Conservation (phyloP, 2,329 filamentous ascomycete species). For the Cladosporium halotolerans region DNA sequence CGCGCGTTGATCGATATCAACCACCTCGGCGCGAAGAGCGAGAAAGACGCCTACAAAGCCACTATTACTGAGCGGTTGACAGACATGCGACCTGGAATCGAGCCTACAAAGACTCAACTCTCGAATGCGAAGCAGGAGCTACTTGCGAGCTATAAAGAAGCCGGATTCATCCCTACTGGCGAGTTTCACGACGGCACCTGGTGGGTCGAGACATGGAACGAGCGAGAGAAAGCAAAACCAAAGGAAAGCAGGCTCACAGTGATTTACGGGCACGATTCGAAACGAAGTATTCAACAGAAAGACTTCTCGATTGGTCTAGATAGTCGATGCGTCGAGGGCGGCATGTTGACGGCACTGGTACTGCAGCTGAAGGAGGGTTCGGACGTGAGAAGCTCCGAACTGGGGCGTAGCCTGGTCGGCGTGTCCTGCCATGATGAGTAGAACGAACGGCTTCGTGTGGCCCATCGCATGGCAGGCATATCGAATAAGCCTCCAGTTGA, state of each 20-base stretch:
- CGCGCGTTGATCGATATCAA: constrained; percentile 3
- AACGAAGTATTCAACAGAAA: not conserved
- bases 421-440: not conserved
- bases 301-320: constrained; percentile 7
- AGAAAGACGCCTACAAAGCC: not conserved
- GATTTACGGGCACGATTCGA: constrained; percentile 8
- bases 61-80: constrained; percentile 2
- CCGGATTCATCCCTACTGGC: constrained; percentile 1
- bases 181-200: constrained; percentile 7
- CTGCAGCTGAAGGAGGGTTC: not conserved
- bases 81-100: not conserved
- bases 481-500: no score
- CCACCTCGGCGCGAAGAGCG: not conserved
- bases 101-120: not conserved
- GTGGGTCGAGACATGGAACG: constrained; percentile 4
- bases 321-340: constrained; percentile 3
- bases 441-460: no score
- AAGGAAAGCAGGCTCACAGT: not conserved
- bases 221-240: not conserved
- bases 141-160: not conserved
- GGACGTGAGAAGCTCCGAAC: not conserved
- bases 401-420: not conserved
- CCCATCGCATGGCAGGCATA: no score
- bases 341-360: constrained; percentile 4
- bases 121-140: not conserved